phyloP scores from a whole-genome alignment of 1,284 basidiomycete species.

The Melampsora larici-populina region DNA sequence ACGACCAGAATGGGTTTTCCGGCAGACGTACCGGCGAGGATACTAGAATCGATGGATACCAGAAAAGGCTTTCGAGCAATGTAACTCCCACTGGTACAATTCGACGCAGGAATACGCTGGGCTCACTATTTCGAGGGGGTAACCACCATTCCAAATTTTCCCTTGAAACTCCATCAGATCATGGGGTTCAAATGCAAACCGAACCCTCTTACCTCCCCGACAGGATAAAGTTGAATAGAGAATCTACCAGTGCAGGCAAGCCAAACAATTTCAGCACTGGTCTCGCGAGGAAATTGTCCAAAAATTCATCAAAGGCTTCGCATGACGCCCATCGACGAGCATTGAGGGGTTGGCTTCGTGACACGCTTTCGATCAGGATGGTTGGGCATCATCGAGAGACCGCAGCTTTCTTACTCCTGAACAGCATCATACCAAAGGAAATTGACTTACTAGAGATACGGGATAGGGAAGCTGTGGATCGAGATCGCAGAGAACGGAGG shows the following conservation, averaged over 20 bases:
- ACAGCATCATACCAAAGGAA: conserved; percentile 46
- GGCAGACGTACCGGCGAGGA: not conserved
- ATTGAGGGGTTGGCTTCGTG: conserved; percentile 47
- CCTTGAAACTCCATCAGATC: conserved; percentile 29
- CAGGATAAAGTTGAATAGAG: not conserved
- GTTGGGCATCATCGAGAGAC: conserved; percentile 49
- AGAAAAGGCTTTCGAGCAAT: not conserved
- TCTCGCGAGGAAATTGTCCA: conserved; percentile 12
- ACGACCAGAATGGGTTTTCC: not conserved
- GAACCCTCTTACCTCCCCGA: not conserved
- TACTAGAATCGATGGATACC: not conserved
- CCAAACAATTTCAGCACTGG: not conserved
- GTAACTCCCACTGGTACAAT: not conserved
- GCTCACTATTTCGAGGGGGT: conserved; percentile 37
- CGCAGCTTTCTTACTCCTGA: conserved; percentile 47
- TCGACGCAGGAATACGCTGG: conserved; percentile 23
- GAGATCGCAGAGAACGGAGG: conserved; percentile 45
- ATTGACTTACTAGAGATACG: conserved; percentile 47
- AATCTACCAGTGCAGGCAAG: not conserved
- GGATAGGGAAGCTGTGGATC: conserved; percentile 47
- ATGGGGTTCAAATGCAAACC: not conserved
- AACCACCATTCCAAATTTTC: conserved; percentile 40
- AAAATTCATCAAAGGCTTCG: conserved; percentile 44
- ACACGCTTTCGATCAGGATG: conserved; percentile 46
- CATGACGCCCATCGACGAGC: conserved; percentile 47